These are phyloP conservation scores for Pseudonectria foliicola DNA, from an alignment of 2,329 filamentous ascomycete species.

Conservation along the genomic window DNA sequence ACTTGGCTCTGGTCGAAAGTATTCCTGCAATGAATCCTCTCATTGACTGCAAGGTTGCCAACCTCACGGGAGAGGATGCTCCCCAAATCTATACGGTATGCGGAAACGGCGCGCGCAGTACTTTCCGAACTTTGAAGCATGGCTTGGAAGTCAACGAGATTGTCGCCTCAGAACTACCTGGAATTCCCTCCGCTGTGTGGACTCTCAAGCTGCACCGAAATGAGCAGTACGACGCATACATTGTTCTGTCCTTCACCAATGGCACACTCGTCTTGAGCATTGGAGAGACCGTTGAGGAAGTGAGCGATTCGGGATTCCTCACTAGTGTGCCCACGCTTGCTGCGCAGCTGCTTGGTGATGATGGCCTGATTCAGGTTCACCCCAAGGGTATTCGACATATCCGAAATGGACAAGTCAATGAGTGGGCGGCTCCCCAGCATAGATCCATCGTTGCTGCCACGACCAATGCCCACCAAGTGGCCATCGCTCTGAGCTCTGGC, in stretches of 20 bases:
- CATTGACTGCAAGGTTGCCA: constrained; percentile 85
- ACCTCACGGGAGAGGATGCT: constrained; percentile 84
- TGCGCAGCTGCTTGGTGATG: constrained; percentile 88
- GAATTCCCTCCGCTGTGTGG: constrained; percentile 88
- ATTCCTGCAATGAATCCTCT: constrained; percentile 87
- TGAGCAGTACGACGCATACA: constrained; percentile 88
- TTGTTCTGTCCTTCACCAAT: constrained; percentile 88
- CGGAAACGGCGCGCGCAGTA: constrained; percentile 80
- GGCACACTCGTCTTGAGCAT: constrained; percentile 89
- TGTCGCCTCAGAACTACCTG: constrained; percentile 85
- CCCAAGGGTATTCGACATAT: constrained; percentile 95
- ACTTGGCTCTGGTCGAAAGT: constrained; percentile 76
- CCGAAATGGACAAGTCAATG: constrained; percentile 68
- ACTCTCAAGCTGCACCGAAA: constrained; percentile 78
- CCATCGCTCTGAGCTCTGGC: constrained; percentile 86
- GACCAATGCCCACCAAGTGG: constrained; percentile 88
- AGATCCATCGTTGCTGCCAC: constrained; percentile 91
- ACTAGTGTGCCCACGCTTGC: constrained; percentile 83
- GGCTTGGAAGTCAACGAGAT: constrained; percentile 91
- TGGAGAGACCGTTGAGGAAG: constrained; percentile 93
- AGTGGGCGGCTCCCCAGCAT: constrained; percentile 91
- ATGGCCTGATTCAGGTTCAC: constrained; percentile 88
- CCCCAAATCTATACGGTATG: constrained; percentile 94
- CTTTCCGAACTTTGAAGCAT: constrained; percentile 87
- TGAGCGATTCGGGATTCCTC: constrained; percentile 87